Percentiles rank a stretch among this genome's conserved stretches.
These are phyloP conservation scores for Rhododendron vialii DNA, from an alignment of 148 eudicot species.

Conservation along the genomic window DNA sequence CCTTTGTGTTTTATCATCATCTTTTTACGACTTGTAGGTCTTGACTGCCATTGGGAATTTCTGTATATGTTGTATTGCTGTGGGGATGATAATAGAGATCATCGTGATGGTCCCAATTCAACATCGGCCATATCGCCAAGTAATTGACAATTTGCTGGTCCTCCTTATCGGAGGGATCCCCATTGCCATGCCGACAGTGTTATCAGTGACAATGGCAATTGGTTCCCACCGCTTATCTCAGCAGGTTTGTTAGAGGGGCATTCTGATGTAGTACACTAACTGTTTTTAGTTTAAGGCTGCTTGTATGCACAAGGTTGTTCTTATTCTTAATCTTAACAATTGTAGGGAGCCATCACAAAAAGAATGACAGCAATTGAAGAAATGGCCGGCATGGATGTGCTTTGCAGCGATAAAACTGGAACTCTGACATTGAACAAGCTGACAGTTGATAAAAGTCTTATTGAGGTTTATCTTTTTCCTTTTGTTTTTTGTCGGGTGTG, in stretches of 20 bases:
- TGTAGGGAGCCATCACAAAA: slow-evolving; percentile 47
- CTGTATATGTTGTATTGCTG: slow-evolving; percentile 47
- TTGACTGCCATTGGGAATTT: slow-evolving; percentile 52
- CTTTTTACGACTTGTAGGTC: slow-evolving; percentile 24
- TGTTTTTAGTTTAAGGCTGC: neutral
- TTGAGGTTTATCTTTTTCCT: slow-evolving; percentile 23
- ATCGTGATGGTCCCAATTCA: slow-evolving; percentile 46
- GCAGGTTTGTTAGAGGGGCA: slow-evolving; percentile 24
- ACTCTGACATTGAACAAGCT: slow-evolving; percentile 42
- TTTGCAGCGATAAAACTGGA: slow-evolving; percentile 48
- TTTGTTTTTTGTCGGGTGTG: neutral
- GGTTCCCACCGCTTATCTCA: slow-evolving; percentile 49
- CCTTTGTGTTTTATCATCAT: neutral
- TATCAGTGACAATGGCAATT: slow-evolving; percentile 53
- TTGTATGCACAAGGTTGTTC: neutral
- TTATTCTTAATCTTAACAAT: neutral
- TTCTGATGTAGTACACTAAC: neutral
- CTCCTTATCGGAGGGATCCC: slow-evolving; percentile 54
- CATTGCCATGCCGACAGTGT: slow-evolving; percentile 50
- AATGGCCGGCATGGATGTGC: slow-evolving; percentile 55
- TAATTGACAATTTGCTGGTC: slow-evolving; percentile 43
- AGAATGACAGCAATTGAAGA: slow-evolving; percentile 50
- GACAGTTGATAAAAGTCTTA: slow-evolving; percentile 39
- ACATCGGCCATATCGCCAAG: slow-evolving; percentile 36
- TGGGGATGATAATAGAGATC: slow-evolving; percentile 47